Conservation (phyloP, 169 alveolate genomes). For the Toxoplasma gondii region DNA sequence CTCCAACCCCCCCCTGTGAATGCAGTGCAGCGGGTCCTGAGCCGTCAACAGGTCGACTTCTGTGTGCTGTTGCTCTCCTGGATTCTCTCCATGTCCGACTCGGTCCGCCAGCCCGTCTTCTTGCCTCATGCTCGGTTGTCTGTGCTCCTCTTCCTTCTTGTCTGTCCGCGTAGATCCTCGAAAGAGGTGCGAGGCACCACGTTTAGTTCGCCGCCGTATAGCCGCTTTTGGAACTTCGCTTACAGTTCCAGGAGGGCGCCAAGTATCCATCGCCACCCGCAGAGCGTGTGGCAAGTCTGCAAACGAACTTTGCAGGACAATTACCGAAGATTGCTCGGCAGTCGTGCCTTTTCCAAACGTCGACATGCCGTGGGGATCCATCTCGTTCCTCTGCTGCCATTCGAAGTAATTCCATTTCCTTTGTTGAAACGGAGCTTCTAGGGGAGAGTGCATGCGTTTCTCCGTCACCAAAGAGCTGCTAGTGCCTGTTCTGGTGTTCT, state of each 20-base stretch:
- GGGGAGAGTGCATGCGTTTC: too few relatives aligned
- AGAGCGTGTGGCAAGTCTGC: not conserved
- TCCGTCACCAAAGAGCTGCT: too few relatives aligned
- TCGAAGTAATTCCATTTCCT: too few relatives aligned
- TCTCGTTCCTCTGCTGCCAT: not conserved
- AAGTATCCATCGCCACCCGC: not conserved
- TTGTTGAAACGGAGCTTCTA: too few relatives aligned
- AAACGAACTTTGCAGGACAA: constrained; percentile 1
- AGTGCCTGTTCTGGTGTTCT: too few relatives aligned
- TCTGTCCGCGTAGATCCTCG: not conserved
- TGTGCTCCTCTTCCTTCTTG: not conserved
- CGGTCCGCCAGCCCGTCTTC: too few relatives aligned
- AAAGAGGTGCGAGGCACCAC: too few relatives aligned
- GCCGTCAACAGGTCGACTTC: too few relatives aligned
- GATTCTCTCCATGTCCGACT: too few relatives aligned
- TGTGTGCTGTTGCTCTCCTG: too few relatives aligned
- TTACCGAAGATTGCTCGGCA: not conserved
- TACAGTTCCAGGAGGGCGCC: not conserved
- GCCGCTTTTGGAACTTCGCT: not conserved
- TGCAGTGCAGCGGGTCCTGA: not conserved
- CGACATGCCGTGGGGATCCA: not conserved
- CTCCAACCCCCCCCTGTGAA: not conserved
- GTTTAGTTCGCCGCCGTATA: too few relatives aligned
- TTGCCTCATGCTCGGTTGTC: too few relatives aligned
- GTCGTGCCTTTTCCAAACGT: not conserved